Conservation (phyloP, 139 green algal species). For the Asterochloris erici region DNA sequence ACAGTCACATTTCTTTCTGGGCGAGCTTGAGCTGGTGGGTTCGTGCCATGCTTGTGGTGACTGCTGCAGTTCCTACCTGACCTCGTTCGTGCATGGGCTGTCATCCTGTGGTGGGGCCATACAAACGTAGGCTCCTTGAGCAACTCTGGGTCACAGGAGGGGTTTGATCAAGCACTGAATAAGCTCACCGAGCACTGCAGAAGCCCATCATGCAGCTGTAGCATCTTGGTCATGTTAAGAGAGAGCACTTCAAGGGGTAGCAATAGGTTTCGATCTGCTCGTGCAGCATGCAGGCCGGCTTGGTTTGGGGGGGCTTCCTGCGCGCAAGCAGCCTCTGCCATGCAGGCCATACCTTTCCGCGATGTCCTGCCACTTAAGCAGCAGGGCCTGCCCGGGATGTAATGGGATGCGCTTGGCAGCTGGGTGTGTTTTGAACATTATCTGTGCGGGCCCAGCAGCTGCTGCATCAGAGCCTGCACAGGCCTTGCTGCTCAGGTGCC, state of each 20-base stretch:
- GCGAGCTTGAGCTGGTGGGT: not conserved
- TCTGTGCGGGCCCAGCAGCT: not conserved
- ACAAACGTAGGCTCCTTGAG: not conserved
- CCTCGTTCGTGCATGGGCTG: not conserved
- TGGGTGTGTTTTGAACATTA: not conserved
- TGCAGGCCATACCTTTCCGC: not conserved
- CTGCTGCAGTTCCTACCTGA: not conserved
- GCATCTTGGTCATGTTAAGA: too few relatives aligned
- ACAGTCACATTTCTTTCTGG: conserved; percentile 15
- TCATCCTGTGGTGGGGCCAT: not conserved
- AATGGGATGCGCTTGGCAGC: not conserved
- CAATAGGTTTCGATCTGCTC: too few relatives aligned
- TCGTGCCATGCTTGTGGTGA: not conserved
- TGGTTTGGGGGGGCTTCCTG: too few relatives aligned
- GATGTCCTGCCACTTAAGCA: not conserved
- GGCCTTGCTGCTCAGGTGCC: not conserved
- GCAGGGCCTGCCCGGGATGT: not conserved
- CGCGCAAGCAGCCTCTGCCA: not conserved
- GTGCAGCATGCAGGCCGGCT: too few relatives aligned
- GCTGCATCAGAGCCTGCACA: not conserved
- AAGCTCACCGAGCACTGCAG: not conserved
- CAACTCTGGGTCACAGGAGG: not conserved
- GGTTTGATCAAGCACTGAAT: not conserved
- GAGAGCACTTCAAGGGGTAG: too few relatives aligned
- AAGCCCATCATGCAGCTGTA: too few relatives aligned